Evolutionary conservation across 2,329 filamentous ascomycete species (phyloP), one percentile per base, ranked within the genome.

Genomic region (Didymella sp.): DNA sequence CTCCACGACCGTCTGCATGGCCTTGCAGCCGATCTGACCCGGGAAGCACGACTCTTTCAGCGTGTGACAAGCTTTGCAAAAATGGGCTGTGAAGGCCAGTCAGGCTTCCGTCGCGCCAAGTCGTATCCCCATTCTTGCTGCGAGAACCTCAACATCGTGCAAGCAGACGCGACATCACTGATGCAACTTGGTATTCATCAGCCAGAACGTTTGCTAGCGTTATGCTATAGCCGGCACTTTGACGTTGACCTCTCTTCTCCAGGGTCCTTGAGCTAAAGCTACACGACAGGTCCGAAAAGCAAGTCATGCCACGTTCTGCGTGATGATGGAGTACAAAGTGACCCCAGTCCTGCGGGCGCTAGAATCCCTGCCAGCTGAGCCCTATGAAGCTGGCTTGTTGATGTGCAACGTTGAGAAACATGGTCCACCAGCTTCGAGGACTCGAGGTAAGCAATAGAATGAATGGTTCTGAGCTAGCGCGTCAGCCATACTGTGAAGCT

Each of bases 341-440:
- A 28, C 11, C 13, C 47, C 17, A 37, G 22, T 24, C 28, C 43
- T 54, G 30, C 51, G 25, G 51, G 30, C 17, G 38, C 40, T 8
- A 56, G 48, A 33, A 55, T 17, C 41, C 59, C 44, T 56, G 35
- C 28, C 24, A 58, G 61, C 60, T 66, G 56, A 64, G 44, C 54
- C 54, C 24, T 42, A 48, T 17, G 21, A 13, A 25, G 30, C 30
- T n/a, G 30, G 35, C 5, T 6, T 31, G 31, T 13, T 27, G 31
- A 13, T 15, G 54, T 51, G 37, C 21, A 56, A 51, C 28, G 37
- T 44, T 30, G 40, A 21, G 21, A 25, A 43, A 47, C 11, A 6
- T 38, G 19, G 19, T 37, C 35, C 43, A 51, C 22, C 22, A 60
- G 12, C 45, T 50, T 51, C 31, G 45, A 49, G 43, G 44, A 51